These are phyloP conservation scores for Neoarthrinium moseri DNA, from an alignment of 2,329 filamentous ascomycete genomes.

Conservation along the genomic window DNA sequence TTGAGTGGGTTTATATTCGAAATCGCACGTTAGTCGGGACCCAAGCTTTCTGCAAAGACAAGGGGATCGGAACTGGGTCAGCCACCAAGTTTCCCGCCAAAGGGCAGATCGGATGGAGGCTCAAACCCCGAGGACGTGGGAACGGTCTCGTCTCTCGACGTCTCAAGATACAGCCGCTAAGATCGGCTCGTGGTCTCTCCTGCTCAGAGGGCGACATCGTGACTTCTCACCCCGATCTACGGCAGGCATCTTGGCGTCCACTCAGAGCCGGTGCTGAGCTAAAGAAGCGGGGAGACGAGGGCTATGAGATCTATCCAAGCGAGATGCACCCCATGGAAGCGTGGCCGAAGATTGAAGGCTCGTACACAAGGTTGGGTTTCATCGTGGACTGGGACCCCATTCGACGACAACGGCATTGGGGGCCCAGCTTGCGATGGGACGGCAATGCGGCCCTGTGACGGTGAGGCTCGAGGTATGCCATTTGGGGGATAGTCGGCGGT, in stretches of 20 bases:
- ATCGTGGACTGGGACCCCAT: neutral
- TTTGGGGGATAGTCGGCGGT: neutral
- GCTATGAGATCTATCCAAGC: too few species aligned
- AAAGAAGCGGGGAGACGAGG: too few species aligned
- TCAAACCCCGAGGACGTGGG: slow-evolving; percentile 4
- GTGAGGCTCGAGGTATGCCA: neutral
- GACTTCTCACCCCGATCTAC: slow-evolving; percentile 1
- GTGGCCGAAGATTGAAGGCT: too few species aligned
- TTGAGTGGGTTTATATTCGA: slow-evolving; percentile 11
- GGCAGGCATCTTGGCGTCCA: neutral
- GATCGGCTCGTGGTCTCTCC: neutral
- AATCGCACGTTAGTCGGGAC: neutral
- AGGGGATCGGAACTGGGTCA: too few species aligned
- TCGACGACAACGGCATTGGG: too few species aligned
- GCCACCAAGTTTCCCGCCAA: too few species aligned
- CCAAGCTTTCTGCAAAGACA: neutral
- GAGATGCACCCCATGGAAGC: too few species aligned
- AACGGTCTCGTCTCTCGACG: slow-evolving; percentile 8
- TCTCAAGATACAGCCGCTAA: neutral
- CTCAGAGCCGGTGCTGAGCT: too few species aligned
- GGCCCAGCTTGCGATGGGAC: too few species aligned
- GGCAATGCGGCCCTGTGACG: neutral
- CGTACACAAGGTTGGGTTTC: too few species aligned
- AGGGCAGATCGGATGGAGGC: slow-evolving; percentile 1
- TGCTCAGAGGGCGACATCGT: neutral